Evolutionary conservation across 2,329 filamentous ascomycete genomes (phyloP).

Genomic region (Stachybotrys chlorohalonatus): DNA sequence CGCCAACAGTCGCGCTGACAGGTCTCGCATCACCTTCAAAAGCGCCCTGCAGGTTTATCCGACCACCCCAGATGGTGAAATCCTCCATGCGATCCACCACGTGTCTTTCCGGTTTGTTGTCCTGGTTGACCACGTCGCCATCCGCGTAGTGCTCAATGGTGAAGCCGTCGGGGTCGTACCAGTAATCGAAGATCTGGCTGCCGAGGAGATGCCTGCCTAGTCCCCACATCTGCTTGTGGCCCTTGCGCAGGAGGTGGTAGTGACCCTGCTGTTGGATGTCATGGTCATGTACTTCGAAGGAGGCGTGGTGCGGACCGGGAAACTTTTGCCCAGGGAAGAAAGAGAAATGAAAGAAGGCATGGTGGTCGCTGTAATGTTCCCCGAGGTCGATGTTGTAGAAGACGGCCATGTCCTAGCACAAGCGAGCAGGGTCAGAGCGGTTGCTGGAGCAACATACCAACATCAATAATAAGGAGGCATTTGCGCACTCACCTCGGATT

Average conservation of each 20-base stretch:
- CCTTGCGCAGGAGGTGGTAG: constrained; percentile 43
- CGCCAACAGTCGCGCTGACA: too few species aligned
- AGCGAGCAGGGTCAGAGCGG: too few species aligned
- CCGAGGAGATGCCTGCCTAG: constrained; percentile 53
- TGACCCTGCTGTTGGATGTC: constrained; percentile 53
- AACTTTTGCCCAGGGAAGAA: too few species aligned
- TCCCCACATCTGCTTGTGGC: constrained; percentile 48
- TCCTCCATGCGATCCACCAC: background rate
- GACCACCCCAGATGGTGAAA: background rate
- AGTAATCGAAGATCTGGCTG: constrained; percentile 56
- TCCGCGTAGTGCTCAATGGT: constrained; percentile 54
- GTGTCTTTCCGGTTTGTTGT: constrained; percentile 17
- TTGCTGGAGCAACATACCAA: too few species aligned
- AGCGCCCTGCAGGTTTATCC: background rate
- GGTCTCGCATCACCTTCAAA: background rate
- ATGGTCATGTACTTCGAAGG: constrained; percentile 29
- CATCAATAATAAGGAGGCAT: too few species aligned
- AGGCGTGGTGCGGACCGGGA: too few species aligned
- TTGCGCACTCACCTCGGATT: too few species aligned
- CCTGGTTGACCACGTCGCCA: constrained; percentile 48
- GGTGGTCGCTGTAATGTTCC: too few species aligned
- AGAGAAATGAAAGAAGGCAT: too few species aligned
- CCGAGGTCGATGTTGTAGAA: too few species aligned
- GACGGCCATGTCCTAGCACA: too few species aligned
- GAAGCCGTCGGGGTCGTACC: constrained; percentile 43